Percentiles rank a stretch among this genome's conserved stretches.
Conservation (phyloP, 495 filamentous ascomycete species). For the Pyronema omphalodes region DNA sequence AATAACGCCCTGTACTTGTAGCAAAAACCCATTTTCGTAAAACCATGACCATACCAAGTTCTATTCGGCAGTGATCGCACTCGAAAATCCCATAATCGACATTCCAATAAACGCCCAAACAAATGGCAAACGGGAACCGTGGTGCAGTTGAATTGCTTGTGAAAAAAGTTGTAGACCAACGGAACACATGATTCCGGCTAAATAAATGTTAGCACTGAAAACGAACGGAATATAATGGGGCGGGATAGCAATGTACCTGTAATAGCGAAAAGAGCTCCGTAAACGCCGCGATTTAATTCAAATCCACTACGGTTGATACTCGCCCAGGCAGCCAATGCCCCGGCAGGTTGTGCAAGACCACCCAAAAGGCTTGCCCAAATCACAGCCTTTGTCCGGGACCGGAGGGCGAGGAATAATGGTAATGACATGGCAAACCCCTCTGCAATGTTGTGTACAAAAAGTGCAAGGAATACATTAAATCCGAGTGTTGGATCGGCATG, state of each 20-base stretch:
- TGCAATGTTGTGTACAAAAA: slow-evolving; percentile 95
- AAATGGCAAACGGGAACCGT: slow-evolving; percentile 62
- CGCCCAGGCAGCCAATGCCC: slow-evolving; percentile 75
- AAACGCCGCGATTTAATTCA: slow-evolving; percentile 47
- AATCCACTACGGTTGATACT: slow-evolving; percentile 35
- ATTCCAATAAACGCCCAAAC: slow-evolving; percentile 78
- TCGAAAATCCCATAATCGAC: slow-evolving; percentile 70
- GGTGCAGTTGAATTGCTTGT: slow-evolving; percentile 64
- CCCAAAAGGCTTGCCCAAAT: slow-evolving; percentile 68
- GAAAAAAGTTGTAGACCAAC: slow-evolving; percentile 80
- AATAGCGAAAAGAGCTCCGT: slow-evolving; percentile 74
- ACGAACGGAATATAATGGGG: neutral
- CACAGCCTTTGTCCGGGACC: slow-evolving; percentile 58
- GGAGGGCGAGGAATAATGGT: slow-evolving; percentile 73
- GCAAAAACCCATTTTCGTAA: no score
- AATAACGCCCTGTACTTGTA: no score
- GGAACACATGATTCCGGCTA: slow-evolving; percentile 78
- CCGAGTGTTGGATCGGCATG: slow-evolving; percentile 80
- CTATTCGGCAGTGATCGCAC: slow-evolving; percentile 50
- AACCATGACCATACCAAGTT: no score
- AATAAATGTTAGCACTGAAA: neutral
- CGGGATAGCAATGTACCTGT: slow-evolving; percentile 27
- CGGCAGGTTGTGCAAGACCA: slow-evolving; percentile 69
- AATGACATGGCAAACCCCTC: slow-evolving; percentile 91
- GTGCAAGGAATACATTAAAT: slow-evolving; percentile 77